These are phyloP conservation scores for Gracilaria domingensis DNA, from an alignment of 23 red algal species.

Conservation along the genomic window DNA sequence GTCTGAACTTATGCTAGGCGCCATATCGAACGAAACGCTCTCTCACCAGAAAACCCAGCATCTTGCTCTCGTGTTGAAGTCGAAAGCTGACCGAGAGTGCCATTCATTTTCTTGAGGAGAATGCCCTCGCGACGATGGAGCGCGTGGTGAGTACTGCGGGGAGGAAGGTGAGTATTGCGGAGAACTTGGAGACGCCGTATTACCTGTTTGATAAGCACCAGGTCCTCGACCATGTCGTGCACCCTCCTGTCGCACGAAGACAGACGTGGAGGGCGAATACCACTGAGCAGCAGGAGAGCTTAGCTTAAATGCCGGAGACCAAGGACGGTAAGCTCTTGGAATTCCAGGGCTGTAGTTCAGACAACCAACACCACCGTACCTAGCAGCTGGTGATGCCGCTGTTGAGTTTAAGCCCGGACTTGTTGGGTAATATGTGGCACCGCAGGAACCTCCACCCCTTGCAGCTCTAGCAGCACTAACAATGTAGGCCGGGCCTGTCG, in stretches of 20 bases:
- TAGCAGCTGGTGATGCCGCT: slow-evolving; percentile 59
- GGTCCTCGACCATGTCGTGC: slow-evolving; percentile 19
- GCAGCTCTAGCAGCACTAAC: slow-evolving; percentile 51
- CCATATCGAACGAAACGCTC: too few relatives aligned
- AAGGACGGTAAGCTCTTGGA: slow-evolving; percentile 63
- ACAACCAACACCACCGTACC: not conserved
- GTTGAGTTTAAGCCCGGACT: slow-evolving; percentile 65
- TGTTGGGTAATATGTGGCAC: slow-evolving; percentile 58
- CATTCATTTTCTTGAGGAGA: slow-evolving; percentile 33
- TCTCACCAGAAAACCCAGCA: too few relatives aligned
- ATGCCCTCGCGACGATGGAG: slow-evolving; percentile 6
- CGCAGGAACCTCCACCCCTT: not conserved
- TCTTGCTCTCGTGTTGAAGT: too few relatives aligned
- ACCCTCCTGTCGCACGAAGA: slow-evolving; percentile 44
- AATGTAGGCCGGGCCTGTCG: slow-evolving; percentile 88
- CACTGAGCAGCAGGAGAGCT: slow-evolving; percentile 55
- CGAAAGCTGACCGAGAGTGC: too few relatives aligned
- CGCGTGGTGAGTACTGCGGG: slow-evolving; percentile 80
- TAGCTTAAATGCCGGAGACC: slow-evolving; percentile 62
- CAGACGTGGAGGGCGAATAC: slow-evolving; percentile 83
- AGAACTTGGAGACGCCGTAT: slow-evolving; percentile 82
- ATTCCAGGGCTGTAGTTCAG: slow-evolving; percentile 40
- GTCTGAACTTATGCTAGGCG: too few relatives aligned
- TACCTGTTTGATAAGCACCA: slow-evolving; percentile 21
- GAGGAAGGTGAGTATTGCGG: slow-evolving; percentile 88